phyloP scores from a whole-genome alignment of 1,139 yeast genomes.

The Magnusiomyces magnusii region DNA sequence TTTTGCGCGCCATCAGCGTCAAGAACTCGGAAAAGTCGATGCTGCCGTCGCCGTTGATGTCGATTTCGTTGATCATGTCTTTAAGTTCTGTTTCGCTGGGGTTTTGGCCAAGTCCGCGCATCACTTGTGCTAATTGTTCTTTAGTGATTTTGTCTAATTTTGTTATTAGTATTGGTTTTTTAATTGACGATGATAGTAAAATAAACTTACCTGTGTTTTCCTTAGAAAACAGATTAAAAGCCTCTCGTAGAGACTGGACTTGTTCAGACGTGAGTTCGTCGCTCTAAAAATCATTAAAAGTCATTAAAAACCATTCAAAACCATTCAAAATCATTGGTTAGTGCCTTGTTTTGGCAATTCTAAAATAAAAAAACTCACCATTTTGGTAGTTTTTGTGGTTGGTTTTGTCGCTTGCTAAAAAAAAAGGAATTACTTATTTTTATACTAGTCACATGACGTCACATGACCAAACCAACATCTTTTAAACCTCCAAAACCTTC shows the following conservation, averaged over 20 bases:
- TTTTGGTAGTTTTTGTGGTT: too few relatives aligned
- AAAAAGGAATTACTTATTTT: too few relatives aligned
- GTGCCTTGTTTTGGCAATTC: background rate
- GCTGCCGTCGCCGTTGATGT: conserved; percentile 20
- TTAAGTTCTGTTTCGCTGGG: conserved; percentile 95
- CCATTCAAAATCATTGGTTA: background rate
- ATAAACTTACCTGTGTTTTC: conserved; percentile 72
- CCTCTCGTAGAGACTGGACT: conserved; percentile 94
- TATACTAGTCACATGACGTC: background rate
- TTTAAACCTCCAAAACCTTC: background rate
- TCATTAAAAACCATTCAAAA: too few relatives aligned
- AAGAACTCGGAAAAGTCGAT: conserved; percentile 42
- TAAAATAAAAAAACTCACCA: background rate
- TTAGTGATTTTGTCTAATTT: conserved; percentile 1
- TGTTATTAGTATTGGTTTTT: background rate
- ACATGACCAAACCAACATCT: background rate
- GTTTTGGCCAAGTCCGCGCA: conserved; percentile 96
- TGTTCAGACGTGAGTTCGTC: conserved; percentile 91
- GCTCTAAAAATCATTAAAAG: too few relatives aligned
- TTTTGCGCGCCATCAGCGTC: conserved; percentile 89
- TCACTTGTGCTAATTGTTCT: conserved; percentile 39
- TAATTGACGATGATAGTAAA: background rate
- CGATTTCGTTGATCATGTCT: conserved; percentile 66
- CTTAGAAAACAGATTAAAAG: conserved; percentile 85
- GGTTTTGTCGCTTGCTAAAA: background rate